These are phyloP conservation scores for Citrullus colocynthis DNA, from an alignment of 306 rosid species.

Conservation along the genomic window DNA sequence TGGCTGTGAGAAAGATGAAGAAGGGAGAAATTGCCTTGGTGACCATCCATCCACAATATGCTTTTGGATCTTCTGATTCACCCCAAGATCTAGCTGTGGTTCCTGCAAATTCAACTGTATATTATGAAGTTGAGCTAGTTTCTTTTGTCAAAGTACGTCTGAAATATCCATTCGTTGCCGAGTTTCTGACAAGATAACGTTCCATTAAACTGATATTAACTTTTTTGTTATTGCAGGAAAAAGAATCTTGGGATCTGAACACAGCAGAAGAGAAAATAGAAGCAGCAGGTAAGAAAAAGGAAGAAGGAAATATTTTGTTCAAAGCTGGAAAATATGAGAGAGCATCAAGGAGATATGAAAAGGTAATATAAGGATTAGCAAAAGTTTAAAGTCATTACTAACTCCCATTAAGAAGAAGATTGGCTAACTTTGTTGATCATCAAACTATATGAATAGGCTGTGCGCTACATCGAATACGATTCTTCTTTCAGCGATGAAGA, in stretches of 20 bases:
- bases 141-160: slow-evolving; percentile 62
- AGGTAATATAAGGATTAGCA: not conserved
- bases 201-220: not conserved
- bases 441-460: slow-evolving; percentile 15
- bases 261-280: slow-evolving; percentile 29
- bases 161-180: not conserved
- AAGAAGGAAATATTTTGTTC: slow-evolving; percentile 32
- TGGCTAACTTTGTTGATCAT: not conserved
- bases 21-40: slow-evolving; percentile 66
- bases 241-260: slow-evolving; percentile 36
- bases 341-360: slow-evolving; percentile 36
- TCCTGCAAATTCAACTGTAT: slow-evolving; percentile 59
- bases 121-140: slow-evolving; percentile 62
- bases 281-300: slow-evolving; percentile 32
- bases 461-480: slow-evolving; percentile 18
- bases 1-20: slow-evolving; percentile 73
- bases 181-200: not conserved
- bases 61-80: slow-evolving; percentile 47
- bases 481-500: slow-evolving; percentile 26
- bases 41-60: slow-evolving; percentile 72
- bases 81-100: slow-evolving; percentile 57
- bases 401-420: not conserved
- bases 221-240: slow-evolving; percentile 15
- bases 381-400: not conserved
- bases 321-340: slow-evolving; percentile 32